Evolutionary conservation across 2,329 filamentous ascomycete species (phyloP).

Genomic region (Colletotrichum lini): DNA sequence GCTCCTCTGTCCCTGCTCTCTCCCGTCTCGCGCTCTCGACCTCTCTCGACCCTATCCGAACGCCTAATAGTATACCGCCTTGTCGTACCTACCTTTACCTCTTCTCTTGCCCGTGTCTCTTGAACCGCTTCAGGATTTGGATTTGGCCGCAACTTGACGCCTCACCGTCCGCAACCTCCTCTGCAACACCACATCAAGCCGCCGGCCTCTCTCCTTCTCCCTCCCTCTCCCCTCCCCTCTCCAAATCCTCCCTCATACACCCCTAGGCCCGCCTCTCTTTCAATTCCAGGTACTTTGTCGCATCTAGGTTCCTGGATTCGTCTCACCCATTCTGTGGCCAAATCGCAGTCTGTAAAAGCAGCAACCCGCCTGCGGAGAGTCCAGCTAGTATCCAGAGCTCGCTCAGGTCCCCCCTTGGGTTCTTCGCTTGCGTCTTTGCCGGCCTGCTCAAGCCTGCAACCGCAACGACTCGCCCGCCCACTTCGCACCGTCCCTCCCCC

Average conservation of each 20-base stretch:
- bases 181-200: constrained; percentile 26
- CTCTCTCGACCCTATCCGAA: constrained; percentile 13
- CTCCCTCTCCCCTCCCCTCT: background rate
- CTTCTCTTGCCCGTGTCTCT: constrained; percentile 7
- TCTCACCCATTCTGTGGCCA: constrained; percentile 4
- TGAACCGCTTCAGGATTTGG: constrained; percentile 24
- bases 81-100: constrained; percentile 10
- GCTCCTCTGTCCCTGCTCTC: constrained; percentile 33
- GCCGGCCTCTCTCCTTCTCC: background rate
- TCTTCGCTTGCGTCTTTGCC: constrained; percentile 14
- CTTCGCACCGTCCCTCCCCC: background rate
- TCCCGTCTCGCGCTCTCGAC: constrained; percentile 16
- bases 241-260: constrained; percentile 21
- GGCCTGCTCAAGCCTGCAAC: constrained; percentile 11
- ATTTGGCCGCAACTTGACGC: constrained; percentile 29
- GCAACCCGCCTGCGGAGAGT: constrained; percentile 10
- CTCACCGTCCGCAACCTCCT: constrained; percentile 17
- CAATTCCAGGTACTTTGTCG: constrained; percentile 4
- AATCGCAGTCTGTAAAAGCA: constrained; percentile 3
- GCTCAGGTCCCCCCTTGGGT: constrained; percentile 16
- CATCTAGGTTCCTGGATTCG: constrained; percentile 4
- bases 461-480: constrained; percentile 18
- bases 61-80: background rate
- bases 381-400: constrained; percentile 5
- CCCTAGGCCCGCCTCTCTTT: constrained; percentile 9